These are phyloP conservation scores for Linaria vulgaris DNA, from an alignment of 257 asterid genomes.

Conservation along the genomic window DNA sequence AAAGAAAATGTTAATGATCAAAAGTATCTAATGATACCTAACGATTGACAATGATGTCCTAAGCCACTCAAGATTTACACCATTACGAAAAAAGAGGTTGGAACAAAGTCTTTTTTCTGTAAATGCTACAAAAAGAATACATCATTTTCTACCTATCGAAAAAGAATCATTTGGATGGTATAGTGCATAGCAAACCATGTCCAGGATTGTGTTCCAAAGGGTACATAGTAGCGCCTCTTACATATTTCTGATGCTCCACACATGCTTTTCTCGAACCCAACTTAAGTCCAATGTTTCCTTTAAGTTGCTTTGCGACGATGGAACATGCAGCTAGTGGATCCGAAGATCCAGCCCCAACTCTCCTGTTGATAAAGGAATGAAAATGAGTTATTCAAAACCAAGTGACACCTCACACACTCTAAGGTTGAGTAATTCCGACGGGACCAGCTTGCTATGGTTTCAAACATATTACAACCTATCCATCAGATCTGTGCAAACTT, in stretches of 20 bases:
- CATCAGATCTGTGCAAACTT: too few species aligned
- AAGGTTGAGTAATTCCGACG: too few species aligned
- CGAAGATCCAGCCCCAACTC: conserved; percentile 74
- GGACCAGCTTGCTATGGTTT: too few species aligned
- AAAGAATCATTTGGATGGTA: conserved; percentile 38
- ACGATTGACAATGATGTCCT: neutral
- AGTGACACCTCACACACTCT: too few species aligned
- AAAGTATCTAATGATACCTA: neutral
- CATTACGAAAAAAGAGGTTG: neutral
- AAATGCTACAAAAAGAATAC: conserved; percentile 27
- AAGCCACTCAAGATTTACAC: conserved; percentile 15
- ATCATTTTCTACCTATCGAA: neutral
- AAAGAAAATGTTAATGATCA: too few species aligned
- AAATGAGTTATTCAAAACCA: too few species aligned
- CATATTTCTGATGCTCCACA: conserved; percentile 58
- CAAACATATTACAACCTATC: too few species aligned
- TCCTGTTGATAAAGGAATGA: conserved; percentile 36
- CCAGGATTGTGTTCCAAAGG: conserved; percentile 85
- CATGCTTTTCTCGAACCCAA: conserved; percentile 47
- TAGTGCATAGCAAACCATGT: conserved; percentile 77
- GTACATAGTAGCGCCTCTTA: conserved; percentile 65
- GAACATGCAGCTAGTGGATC: conserved; percentile 77
- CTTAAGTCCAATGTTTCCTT: conserved; percentile 29
- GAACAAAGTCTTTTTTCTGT: conserved; percentile 12
- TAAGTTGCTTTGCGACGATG: conserved; percentile 48